Base-by-base conservation (phyloP, 768 basidiomycete genomes). In the Suillus cothurnatus region DNA sequence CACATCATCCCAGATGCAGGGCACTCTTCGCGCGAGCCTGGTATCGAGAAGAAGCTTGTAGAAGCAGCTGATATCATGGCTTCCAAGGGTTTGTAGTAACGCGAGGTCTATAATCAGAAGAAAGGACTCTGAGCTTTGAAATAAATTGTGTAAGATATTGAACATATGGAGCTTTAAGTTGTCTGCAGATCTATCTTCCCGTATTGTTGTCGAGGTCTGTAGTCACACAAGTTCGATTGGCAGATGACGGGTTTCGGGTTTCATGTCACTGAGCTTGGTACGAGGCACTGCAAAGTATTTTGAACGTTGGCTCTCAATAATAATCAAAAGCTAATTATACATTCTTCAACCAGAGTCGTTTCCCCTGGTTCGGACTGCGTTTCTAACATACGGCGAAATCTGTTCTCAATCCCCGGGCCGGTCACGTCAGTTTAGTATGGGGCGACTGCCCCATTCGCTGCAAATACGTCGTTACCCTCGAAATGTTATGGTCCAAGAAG, bases 1-100 rank as follows among this genome's bases (percentile, higher is more conserved):
- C 81, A 87, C 66, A 85, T 95, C 59, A 89, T 95, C 15, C 88
- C 91, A 19, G 91, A 93, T 74, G 94, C 95, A 4, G 95, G 95
- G 0, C 95, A 97, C 75, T 93, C 91, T 36, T 84, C 92, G 15
- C 85, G 88, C 52, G 95, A 97, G 77, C 72, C 79, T 1, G 90
- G 89, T 4, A 96, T 80, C 12, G 79, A 86, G 32, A 87, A 87
- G 74, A 76, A 90, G 62, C 81, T 97, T 47, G 85, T 93, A 19
- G 84, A 93, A 82, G 93, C 75, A 8, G 49, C 75, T 11, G 72
- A 76, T 36, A 39, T 28, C n/a, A 64, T 64, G 63, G 61, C 32
- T 39, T 58, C 57, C 19, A 58, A 39, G 38, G 57, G 36, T 15
- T 58, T 58, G 57, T 58, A 58, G 23, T 23, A 26, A 38, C 14